Evolutionary conservation across 1,284 basidiomycete species (phyloP), one percentile per base, ranked within the genome.

Genomic region (Sanguinoderma infundibulare): DNA sequence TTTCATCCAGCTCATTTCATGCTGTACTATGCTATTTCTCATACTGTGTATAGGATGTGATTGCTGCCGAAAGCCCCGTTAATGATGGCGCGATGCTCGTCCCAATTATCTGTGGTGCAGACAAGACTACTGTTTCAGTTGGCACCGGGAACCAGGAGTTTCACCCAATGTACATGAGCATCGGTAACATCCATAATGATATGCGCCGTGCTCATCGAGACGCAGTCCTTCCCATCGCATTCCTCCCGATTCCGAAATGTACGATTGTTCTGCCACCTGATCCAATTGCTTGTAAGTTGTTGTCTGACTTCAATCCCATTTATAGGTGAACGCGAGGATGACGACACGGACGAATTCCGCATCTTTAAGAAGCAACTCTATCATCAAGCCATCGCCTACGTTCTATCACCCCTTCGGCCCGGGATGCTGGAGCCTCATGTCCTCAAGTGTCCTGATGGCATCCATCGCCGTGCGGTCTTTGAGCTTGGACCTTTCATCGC

Each of bases 71-170:
- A 2, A 60, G 66, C 32, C 53, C 65, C 6, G 22, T 39, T 0
- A 60, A 44, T 0, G 60, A 67, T 38, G 66, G 69, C 3, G 6
- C 62, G 0, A 66, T 67, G 62, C 56, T 71, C 0, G 35, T 53
- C 3, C 64, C 70, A 0, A 42, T 69, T 20, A 50, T 69, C 20
- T 42, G 60, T 2, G 69, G 70, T 1, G 55, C 55, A 5, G 68
- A 71, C 61, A 70, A 70, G 62, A 71, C 70, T 0, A 69, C 65
- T 0, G 69, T 69, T 1, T 69, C 69, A 0, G 62, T 69, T 15
- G 67, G 56, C 0, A 72, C 69, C 0, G 67, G 70, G 0, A 22
- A 70, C 8, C 60, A 61, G 17, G 69, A 67, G 47, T 72, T 57
- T 47, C 59, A 71, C 35, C 70, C 69, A 0, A 8, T 72, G 1